Percentiles rank a stretch among this genome's conserved stretches.
These are phyloP conservation scores for Termitomyces sp. DNA, from an alignment of 768 basidiomycete species.

Conservation along the genomic window DNA sequence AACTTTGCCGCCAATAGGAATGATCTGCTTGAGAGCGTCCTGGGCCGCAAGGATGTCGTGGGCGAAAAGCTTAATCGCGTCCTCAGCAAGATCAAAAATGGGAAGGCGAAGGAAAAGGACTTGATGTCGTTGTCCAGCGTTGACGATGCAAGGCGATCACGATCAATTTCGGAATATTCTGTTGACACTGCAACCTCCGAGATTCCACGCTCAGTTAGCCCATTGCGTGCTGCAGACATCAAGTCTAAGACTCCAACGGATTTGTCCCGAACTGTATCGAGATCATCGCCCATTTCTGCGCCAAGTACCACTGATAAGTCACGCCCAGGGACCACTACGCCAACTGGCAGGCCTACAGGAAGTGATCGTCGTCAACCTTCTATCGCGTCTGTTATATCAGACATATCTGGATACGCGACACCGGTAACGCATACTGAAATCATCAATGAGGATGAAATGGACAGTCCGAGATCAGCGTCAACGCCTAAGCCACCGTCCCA, in stretches of 20 bases:
- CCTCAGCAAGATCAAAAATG: conserved; percentile 70
- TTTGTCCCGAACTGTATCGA: conserved; percentile 4
- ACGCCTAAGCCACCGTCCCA: conserved; percentile 28
- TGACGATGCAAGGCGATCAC: conserved; percentile 34
- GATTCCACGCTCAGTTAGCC: conserved; percentile 37
- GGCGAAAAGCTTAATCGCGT: conserved; percentile 74
- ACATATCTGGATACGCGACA: conserved; percentile 51
- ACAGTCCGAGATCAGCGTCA: conserved; percentile 22
- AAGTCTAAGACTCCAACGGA: conserved; percentile 19
- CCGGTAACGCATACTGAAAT: conserved; percentile 23
- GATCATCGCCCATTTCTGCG: conserved; percentile 14
- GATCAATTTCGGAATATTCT: conserved; percentile 58
- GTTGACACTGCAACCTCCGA: conserved; percentile 36
- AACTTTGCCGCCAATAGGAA: conserved; percentile 35
- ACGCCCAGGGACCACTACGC: conserved; percentile 32
- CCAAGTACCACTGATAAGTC: conserved; percentile 8
- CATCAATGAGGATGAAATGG: conserved; percentile 18
- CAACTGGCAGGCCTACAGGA: conserved; percentile 27
- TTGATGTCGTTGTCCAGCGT: conserved; percentile 22
- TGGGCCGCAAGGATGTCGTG: conserved; percentile 53
- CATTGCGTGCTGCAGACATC: conserved; percentile 31
- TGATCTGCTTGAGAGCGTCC: conserved; percentile 69
- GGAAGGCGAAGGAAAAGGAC: conserved; percentile 42
- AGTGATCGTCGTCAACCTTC: conserved; percentile 57
- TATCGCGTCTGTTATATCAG: conserved; percentile 73